A percentile compares a stretch with the other conserved stretches of the same genome.
These are phyloP conservation scores for Lepiota venenata DNA, from an alignment of 768 basidiomycete genomes.

Conservation along the genomic window DNA sequence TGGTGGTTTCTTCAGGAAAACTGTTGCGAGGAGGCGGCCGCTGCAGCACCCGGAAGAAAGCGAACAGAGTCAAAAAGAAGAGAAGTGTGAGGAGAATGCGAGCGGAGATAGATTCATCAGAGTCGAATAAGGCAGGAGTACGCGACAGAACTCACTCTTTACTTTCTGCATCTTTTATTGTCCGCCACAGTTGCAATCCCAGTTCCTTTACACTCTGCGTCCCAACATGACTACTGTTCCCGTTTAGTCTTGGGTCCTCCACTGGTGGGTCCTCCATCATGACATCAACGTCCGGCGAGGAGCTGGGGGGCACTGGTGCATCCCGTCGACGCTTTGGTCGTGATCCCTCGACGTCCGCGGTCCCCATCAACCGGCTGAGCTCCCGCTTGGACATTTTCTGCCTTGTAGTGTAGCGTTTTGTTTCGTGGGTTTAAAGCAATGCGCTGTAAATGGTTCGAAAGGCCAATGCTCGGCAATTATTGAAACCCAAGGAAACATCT, in stretches of 20 bases:
- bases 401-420: background rate
- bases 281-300: constrained; percentile 40
- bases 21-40: constrained; percentile 57
- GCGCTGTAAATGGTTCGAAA: background rate
- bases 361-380: constrained; percentile 30
- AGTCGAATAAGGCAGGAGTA: constrained; percentile 40
- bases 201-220: constrained; percentile 54
- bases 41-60: constrained; percentile 34
- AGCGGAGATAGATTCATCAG: constrained; percentile 12
- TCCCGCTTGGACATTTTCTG: constrained; percentile 38
- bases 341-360: constrained; percentile 33
- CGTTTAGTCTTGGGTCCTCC: constrained; percentile 16
- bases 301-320: constrained; percentile 23
- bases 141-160: constrained; percentile 76
- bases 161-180: constrained; percentile 78
- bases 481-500: background rate
- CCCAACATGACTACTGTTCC: constrained; percentile 20
- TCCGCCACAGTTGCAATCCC: constrained; percentile 72
- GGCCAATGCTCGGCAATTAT: constrained; percentile 8
- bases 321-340: constrained; percentile 44
- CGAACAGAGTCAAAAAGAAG: background rate
- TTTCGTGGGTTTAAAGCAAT: background rate
- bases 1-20: constrained; percentile 68
- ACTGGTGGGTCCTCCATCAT: constrained; percentile 30
- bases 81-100: constrained; percentile 19